These are phyloP conservation scores for Tephrocybe sp. DNA, from an alignment of 768 basidiomycete genomes.

Conservation along the genomic window DNA sequence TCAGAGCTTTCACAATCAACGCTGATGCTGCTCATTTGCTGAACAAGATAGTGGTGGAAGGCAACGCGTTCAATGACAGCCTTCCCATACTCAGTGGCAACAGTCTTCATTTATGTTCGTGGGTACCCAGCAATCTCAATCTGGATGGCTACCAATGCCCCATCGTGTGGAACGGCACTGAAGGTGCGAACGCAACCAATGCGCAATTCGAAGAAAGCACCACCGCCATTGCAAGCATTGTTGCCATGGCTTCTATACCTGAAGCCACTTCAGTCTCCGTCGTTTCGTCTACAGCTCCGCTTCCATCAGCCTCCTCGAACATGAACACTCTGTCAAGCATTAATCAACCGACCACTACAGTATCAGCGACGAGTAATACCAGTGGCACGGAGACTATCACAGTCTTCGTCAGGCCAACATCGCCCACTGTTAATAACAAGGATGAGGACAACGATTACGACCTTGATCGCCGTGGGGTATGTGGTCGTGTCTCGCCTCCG, in stretches of 20 bases:
- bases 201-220: slow-evolving; percentile 1
- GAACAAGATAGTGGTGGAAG: slow-evolving; percentile 47
- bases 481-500: neutral
- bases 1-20: slow-evolving; percentile 65
- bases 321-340: slow-evolving; percentile 5
- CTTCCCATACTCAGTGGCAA: slow-evolving; percentile 50
- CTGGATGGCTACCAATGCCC: slow-evolving; percentile 41
- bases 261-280: neutral
- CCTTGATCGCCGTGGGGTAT: slow-evolving; percentile 13
- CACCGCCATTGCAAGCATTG: neutral
- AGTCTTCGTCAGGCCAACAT: slow-evolving; percentile 22
- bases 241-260: neutral
- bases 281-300: slow-evolving; percentile 4
- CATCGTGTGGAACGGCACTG: slow-evolving; percentile 55
- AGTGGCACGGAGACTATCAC: slow-evolving; percentile 21
- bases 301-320: slow-evolving; percentile 11
- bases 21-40: slow-evolving; percentile 55
- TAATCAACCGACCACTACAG: neutral
- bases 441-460: slow-evolving; percentile 18
- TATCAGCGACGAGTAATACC: neutral
- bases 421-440: slow-evolving; percentile 9
- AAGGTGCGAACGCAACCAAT: slow-evolving; percentile 3
- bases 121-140: slow-evolving; percentile 44
- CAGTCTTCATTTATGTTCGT: slow-evolving; percentile 59
- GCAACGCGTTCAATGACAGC: slow-evolving; percentile 45